Percentiles rank a stretch among this genome's conserved stretches.
Conservation (phyloP, 768 basidiomycete genomes). For the Cystofilobasidium macerans region DNA sequence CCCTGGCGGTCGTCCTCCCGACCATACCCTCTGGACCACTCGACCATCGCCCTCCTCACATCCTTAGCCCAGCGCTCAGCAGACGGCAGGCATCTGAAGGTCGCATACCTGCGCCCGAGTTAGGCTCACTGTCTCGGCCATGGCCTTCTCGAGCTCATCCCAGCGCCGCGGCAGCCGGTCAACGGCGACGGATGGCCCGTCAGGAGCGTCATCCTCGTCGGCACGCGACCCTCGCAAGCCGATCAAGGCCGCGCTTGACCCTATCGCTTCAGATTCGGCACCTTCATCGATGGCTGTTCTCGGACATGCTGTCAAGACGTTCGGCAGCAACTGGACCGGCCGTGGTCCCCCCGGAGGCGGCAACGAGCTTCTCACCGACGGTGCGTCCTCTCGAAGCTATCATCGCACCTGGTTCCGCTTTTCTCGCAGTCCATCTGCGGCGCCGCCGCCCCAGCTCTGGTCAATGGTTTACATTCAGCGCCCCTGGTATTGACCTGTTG, state of each 20-base stretch:
- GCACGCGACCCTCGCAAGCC: not conserved
- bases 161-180: too few relatives aligned
- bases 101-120: not conserved
- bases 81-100: not conserved
- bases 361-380: slow-evolving; percentile 1
- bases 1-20: not conserved
- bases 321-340: slow-evolving; percentile 15
- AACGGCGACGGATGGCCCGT: not conserved
- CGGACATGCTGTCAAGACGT: slow-evolving; percentile 14
- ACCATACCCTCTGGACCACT: not conserved
- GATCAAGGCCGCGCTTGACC: slow-evolving; percentile 22
- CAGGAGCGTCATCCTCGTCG: not conserved
- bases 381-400: not conserved
- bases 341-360: not conserved
- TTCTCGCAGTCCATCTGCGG: not conserved
- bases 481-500: not conserved
- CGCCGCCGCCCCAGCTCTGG: not conserved
- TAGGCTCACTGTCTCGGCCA: not conserved
- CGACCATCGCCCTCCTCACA: not conserved
- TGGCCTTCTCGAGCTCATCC: too few relatives aligned
- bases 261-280: slow-evolving; percentile 15
- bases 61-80: not conserved
- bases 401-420: not conserved
- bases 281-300: slow-evolving; percentile 20
- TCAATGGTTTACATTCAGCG: not conserved